These are phyloP conservation scores for Cucumis variabilis DNA, from an alignment of 331 rosid species.

Conservation along the genomic window DNA sequence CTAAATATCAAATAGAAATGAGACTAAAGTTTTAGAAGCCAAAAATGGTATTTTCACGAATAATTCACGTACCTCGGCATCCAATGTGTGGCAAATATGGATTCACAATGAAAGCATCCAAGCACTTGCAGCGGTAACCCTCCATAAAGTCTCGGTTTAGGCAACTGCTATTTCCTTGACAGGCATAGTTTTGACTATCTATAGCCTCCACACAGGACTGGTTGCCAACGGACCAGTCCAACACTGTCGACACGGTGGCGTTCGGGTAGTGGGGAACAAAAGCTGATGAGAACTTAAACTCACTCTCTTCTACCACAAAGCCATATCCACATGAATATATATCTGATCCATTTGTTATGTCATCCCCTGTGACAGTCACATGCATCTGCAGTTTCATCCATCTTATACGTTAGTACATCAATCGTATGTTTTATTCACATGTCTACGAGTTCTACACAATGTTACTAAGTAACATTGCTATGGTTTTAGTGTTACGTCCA, in stretches of 20 bases:
- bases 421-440: not conserved
- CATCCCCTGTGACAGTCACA: not conserved
- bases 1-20: no score
- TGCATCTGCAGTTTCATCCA: not conserved
- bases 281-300: conserved; percentile 13
- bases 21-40: no score
- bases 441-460: no score
- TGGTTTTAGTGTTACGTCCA: no score
- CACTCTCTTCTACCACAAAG: not conserved
- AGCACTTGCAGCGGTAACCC: conserved; percentile 36
- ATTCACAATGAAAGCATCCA: conserved; percentile 41
- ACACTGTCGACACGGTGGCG: not conserved
- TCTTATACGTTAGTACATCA: no score
- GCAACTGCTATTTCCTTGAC: conserved; percentile 30
- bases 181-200: not conserved
- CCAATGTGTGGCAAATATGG: conserved; percentile 39
- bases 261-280: not conserved
- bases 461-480: no score
- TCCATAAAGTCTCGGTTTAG: not conserved
- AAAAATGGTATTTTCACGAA: no score
- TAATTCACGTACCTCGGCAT: conserved; percentile 37
- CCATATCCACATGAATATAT: not conserved
- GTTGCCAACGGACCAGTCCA: conserved; percentile 40
- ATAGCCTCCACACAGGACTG: not conserved
- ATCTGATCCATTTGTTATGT: not conserved